phyloP scores from a whole-genome alignment of 2,329 filamentous ascomycete species.

The Trichoderma atroviride region DNA sequence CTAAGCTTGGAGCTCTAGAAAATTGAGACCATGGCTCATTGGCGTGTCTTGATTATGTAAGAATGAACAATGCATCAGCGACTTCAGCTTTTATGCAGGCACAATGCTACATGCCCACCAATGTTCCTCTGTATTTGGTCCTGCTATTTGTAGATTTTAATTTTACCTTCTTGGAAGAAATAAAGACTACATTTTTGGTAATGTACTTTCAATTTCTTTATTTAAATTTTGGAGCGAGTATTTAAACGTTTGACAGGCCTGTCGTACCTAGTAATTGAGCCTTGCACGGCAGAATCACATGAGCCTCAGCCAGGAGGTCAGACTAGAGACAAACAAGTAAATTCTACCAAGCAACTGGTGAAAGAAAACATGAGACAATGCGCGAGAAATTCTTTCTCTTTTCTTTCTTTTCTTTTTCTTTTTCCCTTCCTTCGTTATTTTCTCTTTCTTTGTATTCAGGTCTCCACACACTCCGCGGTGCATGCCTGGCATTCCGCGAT shows the following conservation, averaged over 20 bases:
- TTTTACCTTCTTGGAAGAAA: neutral
- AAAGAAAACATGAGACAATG: neutral
- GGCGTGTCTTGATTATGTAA: conserved; percentile 15
- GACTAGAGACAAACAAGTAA: neutral
- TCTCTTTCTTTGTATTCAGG: neutral
- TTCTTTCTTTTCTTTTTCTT: no score
- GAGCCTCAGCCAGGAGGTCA: neutral
- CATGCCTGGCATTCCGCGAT: neutral
- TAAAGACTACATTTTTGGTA: neutral
- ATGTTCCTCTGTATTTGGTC: neutral
- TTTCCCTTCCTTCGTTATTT: no score
- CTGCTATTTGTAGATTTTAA: neutral
- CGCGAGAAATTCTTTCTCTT: neutral
- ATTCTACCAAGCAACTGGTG: neutral
- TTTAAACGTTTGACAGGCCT: neutral
- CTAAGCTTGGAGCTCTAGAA: conserved; percentile 9
- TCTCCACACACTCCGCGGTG: neutral
- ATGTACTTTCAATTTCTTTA: neutral
- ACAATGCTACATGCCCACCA: neutral
- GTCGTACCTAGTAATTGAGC: neutral
- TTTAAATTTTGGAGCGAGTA: neutral
- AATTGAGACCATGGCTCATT: conserved; percentile 10
- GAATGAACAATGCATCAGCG: neutral
- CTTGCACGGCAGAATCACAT: neutral
- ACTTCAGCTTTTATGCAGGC: neutral